Evolutionary conservation across 768 basidiomycete genomes (phyloP).

Genomic region (Sistotremastrum suecicum): DNA sequence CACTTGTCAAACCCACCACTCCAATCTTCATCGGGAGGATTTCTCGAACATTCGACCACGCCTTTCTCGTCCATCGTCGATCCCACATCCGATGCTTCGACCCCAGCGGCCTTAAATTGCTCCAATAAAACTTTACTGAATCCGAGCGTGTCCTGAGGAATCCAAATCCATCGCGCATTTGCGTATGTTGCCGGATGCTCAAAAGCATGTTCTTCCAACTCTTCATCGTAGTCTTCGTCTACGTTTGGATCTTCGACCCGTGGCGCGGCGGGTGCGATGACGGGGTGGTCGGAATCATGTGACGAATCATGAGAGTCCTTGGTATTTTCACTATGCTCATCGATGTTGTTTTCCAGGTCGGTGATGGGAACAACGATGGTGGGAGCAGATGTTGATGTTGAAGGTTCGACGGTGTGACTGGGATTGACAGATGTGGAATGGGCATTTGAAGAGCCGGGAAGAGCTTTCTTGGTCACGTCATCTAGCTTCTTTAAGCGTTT

Average conservation of each 20-base stretch:
- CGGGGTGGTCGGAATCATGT: not conserved
- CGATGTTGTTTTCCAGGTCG: not conserved
- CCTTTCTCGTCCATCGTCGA: conserved; percentile 20
- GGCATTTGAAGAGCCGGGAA: not conserved
- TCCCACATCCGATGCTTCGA: conserved; percentile 19
- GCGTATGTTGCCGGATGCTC: conserved; percentile 33
- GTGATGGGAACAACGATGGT: not conserved
- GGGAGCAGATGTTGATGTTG: not conserved
- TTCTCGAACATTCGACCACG: conserved; percentile 16
- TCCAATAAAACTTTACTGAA: conserved; percentile 17
- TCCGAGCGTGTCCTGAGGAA: conserved; percentile 28
- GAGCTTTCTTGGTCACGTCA: conserved; percentile 2
- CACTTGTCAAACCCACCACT: not conserved
- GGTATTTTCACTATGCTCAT: not conserved
- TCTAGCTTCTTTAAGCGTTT: conserved; percentile 3
- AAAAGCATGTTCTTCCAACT: conserved; percentile 22
- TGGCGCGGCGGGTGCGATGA: not conserved
- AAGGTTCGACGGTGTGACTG: not conserved
- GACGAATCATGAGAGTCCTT: not conserved
- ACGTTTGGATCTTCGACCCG: not conserved
- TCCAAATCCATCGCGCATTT: conserved; percentile 27
- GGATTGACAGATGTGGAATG: not conserved
- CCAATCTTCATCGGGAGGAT: conserved; percentile 18
- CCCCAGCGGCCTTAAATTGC: conserved; percentile 19
- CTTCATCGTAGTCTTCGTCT: conserved; percentile 9